Percentiles rank a stretch among this genome's conserved stretches.
Conservation (phyloP, 108 stramenopile species). For the Conticribra weissflogii region DNA sequence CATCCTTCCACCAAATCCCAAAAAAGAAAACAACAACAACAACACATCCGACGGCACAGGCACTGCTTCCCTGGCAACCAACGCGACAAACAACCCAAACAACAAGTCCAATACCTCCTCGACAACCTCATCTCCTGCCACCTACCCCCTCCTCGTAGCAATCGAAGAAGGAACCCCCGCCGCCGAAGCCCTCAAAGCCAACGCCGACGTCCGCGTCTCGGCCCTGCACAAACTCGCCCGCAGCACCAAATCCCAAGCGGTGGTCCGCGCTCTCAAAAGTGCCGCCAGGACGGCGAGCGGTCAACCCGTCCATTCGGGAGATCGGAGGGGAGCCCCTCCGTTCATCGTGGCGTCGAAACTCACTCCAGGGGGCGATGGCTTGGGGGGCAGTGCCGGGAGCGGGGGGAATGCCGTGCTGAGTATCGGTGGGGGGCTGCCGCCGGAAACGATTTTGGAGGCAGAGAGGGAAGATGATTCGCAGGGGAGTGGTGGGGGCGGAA, state of each 20-base stretch:
- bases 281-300: slow-evolving; percentile 47
- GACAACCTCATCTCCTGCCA: neutral
- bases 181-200: slow-evolving; percentile 77
- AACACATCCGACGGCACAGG: neutral
- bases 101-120: neutral
- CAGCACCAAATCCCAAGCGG: slow-evolving; percentile 60
- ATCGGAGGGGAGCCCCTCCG: slow-evolving; percentile 57
- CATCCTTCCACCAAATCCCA: too few species aligned
- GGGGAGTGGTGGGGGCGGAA: neutral
- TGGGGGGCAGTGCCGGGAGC: slow-evolving; percentile 4
- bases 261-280: slow-evolving; percentile 67
- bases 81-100: neutral
- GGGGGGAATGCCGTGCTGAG: neutral
- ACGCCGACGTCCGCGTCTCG: slow-evolving; percentile 70
- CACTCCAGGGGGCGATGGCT: slow-evolving; percentile 5
- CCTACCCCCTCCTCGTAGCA: slow-evolving; percentile 33
- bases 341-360: slow-evolving; percentile 27
- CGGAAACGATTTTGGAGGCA: slow-evolving; percentile 41
- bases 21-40: too few species aligned
- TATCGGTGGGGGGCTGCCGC: neutral
- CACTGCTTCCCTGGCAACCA: neutral
- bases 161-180: slow-evolving; percentile 84
- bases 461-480: slow-evolving; percentile 32
- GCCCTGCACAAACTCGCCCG: slow-evolving; percentile 73
- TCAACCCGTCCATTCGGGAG: slow-evolving; percentile 54